Conservation (phyloP, 257 asterid species). For the Solanum sitiens region DNA sequence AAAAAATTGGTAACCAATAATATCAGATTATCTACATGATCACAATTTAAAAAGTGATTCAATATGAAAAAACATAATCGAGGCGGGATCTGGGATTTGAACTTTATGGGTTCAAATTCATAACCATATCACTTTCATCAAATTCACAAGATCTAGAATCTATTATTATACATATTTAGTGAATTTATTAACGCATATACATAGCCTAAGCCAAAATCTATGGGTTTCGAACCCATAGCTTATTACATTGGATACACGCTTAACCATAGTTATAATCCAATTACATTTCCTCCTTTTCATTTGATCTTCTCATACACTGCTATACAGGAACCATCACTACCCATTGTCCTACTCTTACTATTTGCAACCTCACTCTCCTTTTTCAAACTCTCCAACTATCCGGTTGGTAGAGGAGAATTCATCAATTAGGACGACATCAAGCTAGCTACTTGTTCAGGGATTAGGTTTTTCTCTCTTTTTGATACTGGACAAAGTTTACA, state of each 20-base stretch:
- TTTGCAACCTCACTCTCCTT: background rate
- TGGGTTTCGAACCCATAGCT: background rate
- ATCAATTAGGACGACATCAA: background rate
- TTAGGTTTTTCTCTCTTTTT: background rate
- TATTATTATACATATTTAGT: background rate
- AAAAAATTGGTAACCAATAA: background rate
- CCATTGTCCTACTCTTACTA: background rate
- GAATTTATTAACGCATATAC: background rate
- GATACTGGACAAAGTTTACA: background rate
- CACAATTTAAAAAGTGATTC: background rate
- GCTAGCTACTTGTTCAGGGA: background rate
- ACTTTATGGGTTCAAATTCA: background rate
- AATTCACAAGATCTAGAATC: background rate
- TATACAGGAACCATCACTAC: background rate
- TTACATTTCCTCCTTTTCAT: background rate
- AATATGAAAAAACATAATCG: background rate
- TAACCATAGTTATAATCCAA: background rate
- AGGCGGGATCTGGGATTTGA: background rate
- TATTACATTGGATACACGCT: background rate
- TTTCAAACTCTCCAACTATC: background rate
- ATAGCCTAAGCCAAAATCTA: background rate
- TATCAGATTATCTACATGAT: background rate
- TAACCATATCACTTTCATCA: background rate
- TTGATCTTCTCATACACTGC: background rate
- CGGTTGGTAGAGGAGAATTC: background rate